phyloP scores from a whole-genome alignment of 352 stramenopile species.

The Blastocystis sp. region DNA sequence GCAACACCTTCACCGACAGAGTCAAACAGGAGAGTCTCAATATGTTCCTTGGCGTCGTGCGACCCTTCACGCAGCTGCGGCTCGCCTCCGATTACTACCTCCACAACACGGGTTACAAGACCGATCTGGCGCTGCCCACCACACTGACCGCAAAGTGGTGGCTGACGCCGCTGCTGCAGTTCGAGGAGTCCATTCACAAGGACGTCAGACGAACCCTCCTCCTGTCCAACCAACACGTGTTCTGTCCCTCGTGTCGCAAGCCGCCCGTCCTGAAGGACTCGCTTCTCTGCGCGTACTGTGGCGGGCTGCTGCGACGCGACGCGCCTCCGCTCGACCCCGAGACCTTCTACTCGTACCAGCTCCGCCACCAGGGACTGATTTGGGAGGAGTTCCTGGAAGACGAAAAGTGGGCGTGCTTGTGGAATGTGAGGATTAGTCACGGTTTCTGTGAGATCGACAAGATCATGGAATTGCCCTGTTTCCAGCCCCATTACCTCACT shows the following conservation, averaged over 20 bases:
- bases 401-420: background rate
- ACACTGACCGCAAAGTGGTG: constrained; percentile 84
- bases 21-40: constrained; percentile 99
- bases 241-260: constrained; percentile 23
- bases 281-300: constrained; percentile 50
- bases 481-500: constrained; percentile 50
- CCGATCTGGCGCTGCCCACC: constrained; percentile 80
- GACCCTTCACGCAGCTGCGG: constrained; percentile 77
- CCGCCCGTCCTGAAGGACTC: background rate
- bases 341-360: background rate
- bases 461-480: constrained; percentile 23
- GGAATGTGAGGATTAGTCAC: background rate
- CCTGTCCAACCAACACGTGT: background rate
- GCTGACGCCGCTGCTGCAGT: constrained; percentile 82
- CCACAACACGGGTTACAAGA: constrained; percentile 86
- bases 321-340: background rate
- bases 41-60: constrained; percentile 93
- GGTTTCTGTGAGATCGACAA: constrained; percentile 31
- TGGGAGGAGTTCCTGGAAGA: constrained; percentile 50
- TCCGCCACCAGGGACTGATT: constrained; percentile 1
- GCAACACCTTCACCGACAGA: constrained; percentile 97
- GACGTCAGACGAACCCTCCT: background rate
- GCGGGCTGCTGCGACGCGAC: background rate
- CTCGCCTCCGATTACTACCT: constrained; percentile 84
- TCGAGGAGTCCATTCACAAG: constrained; percentile 78